Base-by-base conservation (phyloP, 352 stramenopile genomes). In the Pythium volutum region DNA sequence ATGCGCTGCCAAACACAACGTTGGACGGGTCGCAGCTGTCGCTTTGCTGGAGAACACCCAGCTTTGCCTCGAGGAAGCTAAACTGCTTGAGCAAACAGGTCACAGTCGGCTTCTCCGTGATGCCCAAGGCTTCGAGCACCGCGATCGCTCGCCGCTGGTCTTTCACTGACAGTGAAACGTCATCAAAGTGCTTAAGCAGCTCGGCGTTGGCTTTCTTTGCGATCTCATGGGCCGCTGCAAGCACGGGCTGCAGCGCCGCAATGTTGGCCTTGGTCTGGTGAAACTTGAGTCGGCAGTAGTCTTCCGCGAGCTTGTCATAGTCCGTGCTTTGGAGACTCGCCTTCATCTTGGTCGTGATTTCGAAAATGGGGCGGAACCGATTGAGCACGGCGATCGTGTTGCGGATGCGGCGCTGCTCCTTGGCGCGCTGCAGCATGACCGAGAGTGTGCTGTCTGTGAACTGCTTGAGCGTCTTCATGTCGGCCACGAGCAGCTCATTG, bases 271-370 rank as follows among this genome's bases (percentile, higher is more conserved):
- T 92, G 31, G 67, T 59, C 50, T 74, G 85, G 42, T 91, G 76
- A 14, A 85, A 67, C 38, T 91, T 89, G 45, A 93, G 57, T 0
- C 81, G 73, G 33, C 74, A 74, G 55, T 89, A 93, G 41, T 91
- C 79, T 18, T 90, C 77, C 0, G 81, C 84, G 8, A 93, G 71
- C 41, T 84, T 86, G 11, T 88, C 79, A 48, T 86, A 94, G 59
- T 94, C 75, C 38, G 80, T 75, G 14, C 62, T 68, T 15, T 79
- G 60, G 46, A 91, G 64, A 66, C 78, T 89, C 36, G 68, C 65
- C 46, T 88, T 88, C 81, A 94, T 89, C 59, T 87, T 88, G 33
- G 77, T 73, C 1, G 77, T 88, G 55, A 92, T 77, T 41, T 91
- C 82, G 23, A 94, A 78, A 27, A 91, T 76, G 9, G 79, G 79